Evolutionary conservation across 495 filamentous ascomycete species (phyloP), one percentile per base, ranked within the genome.

Genomic region (Penicillium subrubescens): DNA sequence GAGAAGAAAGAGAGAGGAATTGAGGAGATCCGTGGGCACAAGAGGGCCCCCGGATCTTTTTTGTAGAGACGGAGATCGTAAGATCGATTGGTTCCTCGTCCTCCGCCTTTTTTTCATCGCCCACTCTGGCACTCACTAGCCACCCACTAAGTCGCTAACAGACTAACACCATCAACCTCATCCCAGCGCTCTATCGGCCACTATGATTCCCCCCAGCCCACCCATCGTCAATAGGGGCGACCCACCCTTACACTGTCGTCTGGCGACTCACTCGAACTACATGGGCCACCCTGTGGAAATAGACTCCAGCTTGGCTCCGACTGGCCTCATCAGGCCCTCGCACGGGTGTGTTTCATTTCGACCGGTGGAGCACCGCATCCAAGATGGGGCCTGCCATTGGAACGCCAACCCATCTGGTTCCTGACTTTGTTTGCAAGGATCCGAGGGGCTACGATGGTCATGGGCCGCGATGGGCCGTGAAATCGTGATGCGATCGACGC

Each of bases 311-410:
- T 60, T 25, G 52, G 23, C 57, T 48, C 29, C 41, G 39, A 65
- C 61, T 65, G 65, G 65, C 25, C n/a, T 34, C 34, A 3, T 31
- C 51, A 17, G 39, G 39, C 41, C 41, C 64, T 66, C 62, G 62
- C 58, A 63, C 61, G 60, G 67, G 55, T 55, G 33, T 61, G 67
- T 70, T 67, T 70, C 67, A 67, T 70, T 70, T 62, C 58, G 53
- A 48, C 52, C 21, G 54, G 67, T 67, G 67, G 67, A 67, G 60
- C 54, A 34, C 46, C 6, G 63, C 59, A 51, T 58, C 48, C 25
- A 12, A 15, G 44, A 55, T 29, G 17, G 44, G 55, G 56, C 43
- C 48, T 60, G 57, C 63, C 63, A 65, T 65, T 65, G 63, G 57
- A 23, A 51, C 44, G 37, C 44, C 46, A 44, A 34, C 31, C 33